These are phyloP conservation scores for Solanum clarkiae DNA, from an alignment of 257 asterid genomes.

Conservation along the genomic window DNA sequence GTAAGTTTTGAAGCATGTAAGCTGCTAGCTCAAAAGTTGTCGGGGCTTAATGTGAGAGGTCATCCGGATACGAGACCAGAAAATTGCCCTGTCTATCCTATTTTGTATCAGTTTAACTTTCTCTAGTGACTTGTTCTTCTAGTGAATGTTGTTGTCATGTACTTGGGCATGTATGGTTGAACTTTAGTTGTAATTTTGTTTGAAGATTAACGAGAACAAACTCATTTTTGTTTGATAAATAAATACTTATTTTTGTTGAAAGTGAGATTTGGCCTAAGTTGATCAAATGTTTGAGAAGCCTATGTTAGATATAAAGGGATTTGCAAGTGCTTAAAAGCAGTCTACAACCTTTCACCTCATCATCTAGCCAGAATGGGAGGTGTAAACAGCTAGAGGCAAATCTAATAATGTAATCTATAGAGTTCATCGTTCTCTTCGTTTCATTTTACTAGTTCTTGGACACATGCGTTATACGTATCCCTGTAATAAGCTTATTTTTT, in stretches of 20 bases:
- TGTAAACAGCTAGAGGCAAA: too few species aligned
- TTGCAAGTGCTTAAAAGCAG: too few species aligned
- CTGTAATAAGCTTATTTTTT: too few species aligned
- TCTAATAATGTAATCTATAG: too few species aligned
- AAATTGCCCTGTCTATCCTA: not conserved
- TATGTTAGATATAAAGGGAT: too few species aligned
- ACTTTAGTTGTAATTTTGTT: not conserved
- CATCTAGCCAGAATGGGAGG: too few species aligned
- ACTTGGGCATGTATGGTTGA: not conserved
- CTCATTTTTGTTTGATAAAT: too few species aligned
- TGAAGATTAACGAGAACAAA: not conserved
- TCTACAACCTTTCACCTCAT: too few species aligned
- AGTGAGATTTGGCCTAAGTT: not conserved
- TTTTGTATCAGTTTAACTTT: not conserved
- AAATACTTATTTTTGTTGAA: not conserved
- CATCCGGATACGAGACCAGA: conserved; percentile 8
- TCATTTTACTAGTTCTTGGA: too few species aligned
- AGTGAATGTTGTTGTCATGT: not conserved
- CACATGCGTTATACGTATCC: too few species aligned
- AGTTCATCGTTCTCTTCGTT: too few species aligned
- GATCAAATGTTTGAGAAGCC: not conserved
- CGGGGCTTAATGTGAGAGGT: conserved; percentile 13
- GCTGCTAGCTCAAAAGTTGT: conserved; percentile 11
- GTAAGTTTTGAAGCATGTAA: conserved; percentile 4
- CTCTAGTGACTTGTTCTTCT: not conserved